A percentile compares a stretch with the other conserved stretches of the same genome.
phyloP scores from a whole-genome alignment of 805 yeast species.

The Candida xiaguanensis region DNA sequence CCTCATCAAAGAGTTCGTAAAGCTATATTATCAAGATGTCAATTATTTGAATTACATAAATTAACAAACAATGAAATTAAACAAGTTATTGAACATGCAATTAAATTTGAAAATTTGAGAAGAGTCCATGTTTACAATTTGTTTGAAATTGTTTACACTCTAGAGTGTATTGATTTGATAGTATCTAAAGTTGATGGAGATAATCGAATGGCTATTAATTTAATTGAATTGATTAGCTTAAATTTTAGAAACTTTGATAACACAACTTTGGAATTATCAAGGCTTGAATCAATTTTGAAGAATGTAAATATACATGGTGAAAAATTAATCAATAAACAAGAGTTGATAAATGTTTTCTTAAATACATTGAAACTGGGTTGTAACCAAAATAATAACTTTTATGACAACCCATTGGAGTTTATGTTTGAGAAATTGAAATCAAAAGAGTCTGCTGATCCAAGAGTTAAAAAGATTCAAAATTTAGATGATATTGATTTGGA shows the following conservation, averaged over 20 bases:
- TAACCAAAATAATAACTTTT: not conserved
- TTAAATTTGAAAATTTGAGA: constrained; percentile 32
- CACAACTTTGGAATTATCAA: constrained; percentile 4
- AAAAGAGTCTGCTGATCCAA: constrained; percentile 5
- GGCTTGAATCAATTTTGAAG: not conserved
- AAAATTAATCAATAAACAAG: not conserved
- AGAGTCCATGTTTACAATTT: constrained; percentile 7
- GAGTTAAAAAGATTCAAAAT: constrained; percentile 26
- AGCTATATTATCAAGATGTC: constrained; percentile 82
- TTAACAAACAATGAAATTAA: constrained; percentile 48
- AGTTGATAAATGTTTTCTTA: not conserved
- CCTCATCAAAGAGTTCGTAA: constrained; percentile 79
- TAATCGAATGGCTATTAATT: constrained; percentile 29
- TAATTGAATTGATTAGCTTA: constrained; percentile 27
- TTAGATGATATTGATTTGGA: constrained; percentile 27
- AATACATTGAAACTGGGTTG: not conserved
- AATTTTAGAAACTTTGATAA: constrained; percentile 7
- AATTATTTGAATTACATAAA: constrained; percentile 65
- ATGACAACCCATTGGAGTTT: constrained; percentile 7
- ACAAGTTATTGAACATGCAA: constrained; percentile 54
- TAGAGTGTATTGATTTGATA: constrained; percentile 14
- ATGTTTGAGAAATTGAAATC: constrained; percentile 16
- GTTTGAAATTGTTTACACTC: constrained; percentile 13
- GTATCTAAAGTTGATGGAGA: constrained; percentile 25
- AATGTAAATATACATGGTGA: not conserved